These are phyloP conservation scores for Omphalotus olearius DNA, from an alignment of 1,284 basidiomycete genomes.

Conservation along the genomic window DNA sequence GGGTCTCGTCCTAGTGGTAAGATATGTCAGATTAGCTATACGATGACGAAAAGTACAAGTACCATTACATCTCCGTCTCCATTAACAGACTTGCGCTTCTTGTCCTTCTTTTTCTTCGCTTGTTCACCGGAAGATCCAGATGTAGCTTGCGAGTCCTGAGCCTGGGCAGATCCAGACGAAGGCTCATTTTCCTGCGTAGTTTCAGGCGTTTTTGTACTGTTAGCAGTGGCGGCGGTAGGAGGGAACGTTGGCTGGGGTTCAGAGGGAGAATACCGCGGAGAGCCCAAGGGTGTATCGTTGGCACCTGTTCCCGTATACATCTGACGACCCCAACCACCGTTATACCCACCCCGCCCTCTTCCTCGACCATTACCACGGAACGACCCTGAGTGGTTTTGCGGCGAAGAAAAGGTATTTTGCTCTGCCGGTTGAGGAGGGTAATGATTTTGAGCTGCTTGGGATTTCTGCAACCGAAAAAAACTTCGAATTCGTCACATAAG, in stretches of 20 bases:
- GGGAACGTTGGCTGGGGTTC: constrained; percentile 13
- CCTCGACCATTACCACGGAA: constrained; percentile 20
- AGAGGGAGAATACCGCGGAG: constrained; percentile 40
- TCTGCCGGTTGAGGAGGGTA: not conserved
- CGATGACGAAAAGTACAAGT: not conserved
- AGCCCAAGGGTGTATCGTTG: constrained; percentile 65
- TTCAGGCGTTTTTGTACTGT: constrained; percentile 10
- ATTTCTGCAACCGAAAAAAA: constrained; percentile 14
- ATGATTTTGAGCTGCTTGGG: constrained; percentile 11
- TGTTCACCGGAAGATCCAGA: not conserved
- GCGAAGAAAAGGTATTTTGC: not conserved
- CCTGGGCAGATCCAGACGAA: not conserved
- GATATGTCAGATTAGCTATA: not conserved
- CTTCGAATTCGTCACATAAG: not conserved
- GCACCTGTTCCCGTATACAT: constrained; percentile 50
- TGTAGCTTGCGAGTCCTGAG: too few relatives aligned
- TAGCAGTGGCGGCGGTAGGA: constrained; percentile 8
- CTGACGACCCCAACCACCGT: constrained; percentile 22
- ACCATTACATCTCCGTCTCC: constrained; percentile 20
- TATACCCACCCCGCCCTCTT: constrained; percentile 25
- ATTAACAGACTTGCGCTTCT: constrained; percentile 23
- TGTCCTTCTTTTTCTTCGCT: constrained; percentile 16
- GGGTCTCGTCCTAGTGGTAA: constrained; percentile 12
- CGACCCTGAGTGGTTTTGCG: constrained; percentile 1
- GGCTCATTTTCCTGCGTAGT: constrained; percentile 7